Conservation (phyloP, 1,284 basidiomycete species). For the Cutaneotrichosporon cutaneum region DNA sequence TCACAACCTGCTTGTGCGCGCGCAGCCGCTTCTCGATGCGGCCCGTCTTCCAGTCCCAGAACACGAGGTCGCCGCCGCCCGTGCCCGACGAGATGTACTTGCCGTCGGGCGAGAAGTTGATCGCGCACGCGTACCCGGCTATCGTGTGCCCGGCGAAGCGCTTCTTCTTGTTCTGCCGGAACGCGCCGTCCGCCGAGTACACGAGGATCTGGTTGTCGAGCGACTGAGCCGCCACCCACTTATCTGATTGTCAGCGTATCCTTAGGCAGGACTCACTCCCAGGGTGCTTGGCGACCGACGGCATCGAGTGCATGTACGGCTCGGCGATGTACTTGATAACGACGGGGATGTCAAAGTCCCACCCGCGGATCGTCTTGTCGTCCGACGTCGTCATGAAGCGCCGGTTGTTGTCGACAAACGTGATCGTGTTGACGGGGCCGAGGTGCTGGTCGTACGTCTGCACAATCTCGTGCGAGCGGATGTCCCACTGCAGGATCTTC, state of each 20-base stretch:
- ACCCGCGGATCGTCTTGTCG: constrained; percentile 98
- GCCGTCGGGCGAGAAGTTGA: constrained; percentile 96
- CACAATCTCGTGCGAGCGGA: constrained; percentile 84
- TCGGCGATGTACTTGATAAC: constrained; percentile 99
- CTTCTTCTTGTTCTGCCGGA: constrained; percentile 97
- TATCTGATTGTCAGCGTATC: constrained; percentile 59
- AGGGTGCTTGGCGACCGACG: constrained; percentile 90
- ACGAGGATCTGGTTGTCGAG: constrained; percentile 97
- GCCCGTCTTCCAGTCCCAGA: constrained; percentile 99
- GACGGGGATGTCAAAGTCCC: constrained; percentile 98
- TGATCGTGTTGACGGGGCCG: constrained; percentile 97
- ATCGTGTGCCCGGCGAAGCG: constrained; percentile 94
- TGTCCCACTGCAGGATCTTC: constrained; percentile 97
- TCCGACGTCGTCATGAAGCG: constrained; percentile 98
- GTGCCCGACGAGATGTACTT: constrained; percentile 95
- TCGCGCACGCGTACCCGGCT: constrained; percentile 93
- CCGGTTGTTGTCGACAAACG: constrained; percentile 92
- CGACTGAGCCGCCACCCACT: constrained; percentile 95
- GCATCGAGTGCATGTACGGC: constrained; percentile 99
- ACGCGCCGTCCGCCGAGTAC: constrained; percentile 88
- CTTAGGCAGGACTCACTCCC: constrained; percentile 64
- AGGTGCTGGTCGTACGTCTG: constrained; percentile 99
- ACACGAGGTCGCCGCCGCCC: constrained; percentile 89
- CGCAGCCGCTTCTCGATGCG: constrained; percentile 84
- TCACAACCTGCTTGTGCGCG: constrained; percentile 91